Percentiles rank a stretch among this genome's conserved stretches.
Conservation (phyloP, 257 asterid species). For the Asclepias syriaca region DNA sequence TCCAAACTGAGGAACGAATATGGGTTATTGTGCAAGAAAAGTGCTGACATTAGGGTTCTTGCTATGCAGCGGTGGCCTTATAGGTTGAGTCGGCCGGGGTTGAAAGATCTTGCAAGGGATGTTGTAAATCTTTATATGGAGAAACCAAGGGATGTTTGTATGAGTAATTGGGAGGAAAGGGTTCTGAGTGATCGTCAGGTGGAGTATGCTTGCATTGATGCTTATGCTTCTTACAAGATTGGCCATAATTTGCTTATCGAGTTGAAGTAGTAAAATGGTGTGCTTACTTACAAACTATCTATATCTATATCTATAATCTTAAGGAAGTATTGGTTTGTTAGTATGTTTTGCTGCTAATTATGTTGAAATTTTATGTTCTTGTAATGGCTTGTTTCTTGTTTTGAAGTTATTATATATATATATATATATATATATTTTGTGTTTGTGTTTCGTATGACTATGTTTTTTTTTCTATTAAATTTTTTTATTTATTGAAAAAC, state of each 20-base stretch:
- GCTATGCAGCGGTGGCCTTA: slow-evolving; percentile 39
- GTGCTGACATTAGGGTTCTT: neutral
- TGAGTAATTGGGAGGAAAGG: slow-evolving; percentile 69
- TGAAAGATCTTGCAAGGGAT: slow-evolving; percentile 14
- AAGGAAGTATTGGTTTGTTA: too few relatives aligned
- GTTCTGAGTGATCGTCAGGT: slow-evolving; percentile 36
- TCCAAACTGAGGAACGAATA: slow-evolving; percentile 5
- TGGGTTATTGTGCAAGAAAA: neutral
- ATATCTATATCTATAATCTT: too few relatives aligned
- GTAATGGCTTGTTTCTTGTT: too few relatives aligned
- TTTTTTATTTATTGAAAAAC: too few relatives aligned
- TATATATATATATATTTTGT: too few relatives aligned
- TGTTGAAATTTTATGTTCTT: too few relatives aligned
- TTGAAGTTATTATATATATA: too few relatives aligned
- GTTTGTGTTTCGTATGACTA: too few relatives aligned
- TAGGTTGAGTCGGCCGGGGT: slow-evolving; percentile 21
- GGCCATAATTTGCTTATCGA: slow-evolving; percentile 9
- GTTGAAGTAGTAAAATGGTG: too few relatives aligned
- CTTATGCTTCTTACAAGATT: slow-evolving; percentile 30
- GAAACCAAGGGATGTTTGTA: slow-evolving; percentile 28
- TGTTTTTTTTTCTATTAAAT: too few relatives aligned
- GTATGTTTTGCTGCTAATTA: too few relatives aligned
- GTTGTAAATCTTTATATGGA: neutral
- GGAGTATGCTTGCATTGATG: slow-evolving; percentile 70
- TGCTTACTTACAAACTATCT: too few relatives aligned